Conservation (phyloP, 257 asterid genomes). For the Solanum dulcamara region DNA sequence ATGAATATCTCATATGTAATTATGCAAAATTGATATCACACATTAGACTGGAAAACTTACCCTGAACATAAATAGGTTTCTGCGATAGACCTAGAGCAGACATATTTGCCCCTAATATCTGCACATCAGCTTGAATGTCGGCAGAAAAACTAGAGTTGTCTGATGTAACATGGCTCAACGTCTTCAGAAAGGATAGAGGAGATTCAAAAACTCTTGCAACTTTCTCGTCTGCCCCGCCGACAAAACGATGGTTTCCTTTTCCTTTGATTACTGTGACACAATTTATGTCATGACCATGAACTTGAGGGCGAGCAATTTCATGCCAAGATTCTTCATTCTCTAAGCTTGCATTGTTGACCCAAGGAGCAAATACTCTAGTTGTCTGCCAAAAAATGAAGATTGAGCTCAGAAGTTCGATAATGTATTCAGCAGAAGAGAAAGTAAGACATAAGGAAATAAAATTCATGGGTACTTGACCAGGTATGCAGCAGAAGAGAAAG, state of each 20-base stretch:
- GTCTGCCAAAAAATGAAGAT: conserved; percentile 46
- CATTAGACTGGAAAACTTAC: conserved; percentile 17
- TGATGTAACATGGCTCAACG: conserved; percentile 53
- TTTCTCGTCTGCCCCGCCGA: conserved; percentile 95
- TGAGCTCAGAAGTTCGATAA: not conserved
- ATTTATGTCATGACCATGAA: conserved; percentile 94
- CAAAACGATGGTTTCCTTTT: conserved; percentile 83
- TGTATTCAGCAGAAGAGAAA: not conserved
- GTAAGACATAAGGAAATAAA: not conserved
- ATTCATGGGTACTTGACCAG: not conserved
- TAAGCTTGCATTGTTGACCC: conserved; percentile 32
- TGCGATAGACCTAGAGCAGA: conserved; percentile 95
- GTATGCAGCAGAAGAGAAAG: not conserved
- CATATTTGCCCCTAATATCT: conserved; percentile 95
- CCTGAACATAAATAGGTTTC: conserved; percentile 88
- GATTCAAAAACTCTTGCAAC: conserved; percentile 95
- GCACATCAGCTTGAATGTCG: conserved; percentile 54
- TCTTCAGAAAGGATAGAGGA: conserved; percentile 77
- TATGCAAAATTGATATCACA: not conserved
- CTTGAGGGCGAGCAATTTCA: conserved; percentile 98
- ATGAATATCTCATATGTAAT: not conserved
- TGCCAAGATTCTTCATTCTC: conserved; percentile 63
- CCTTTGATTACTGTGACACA: conserved; percentile 69
- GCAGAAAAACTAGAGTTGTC: conserved; percentile 23
- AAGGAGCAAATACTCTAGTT: conserved; percentile 69